Evolutionary conservation across 495 filamentous ascomycete genomes (phyloP).

Genomic region (Recurvomyces mirabilis): DNA sequence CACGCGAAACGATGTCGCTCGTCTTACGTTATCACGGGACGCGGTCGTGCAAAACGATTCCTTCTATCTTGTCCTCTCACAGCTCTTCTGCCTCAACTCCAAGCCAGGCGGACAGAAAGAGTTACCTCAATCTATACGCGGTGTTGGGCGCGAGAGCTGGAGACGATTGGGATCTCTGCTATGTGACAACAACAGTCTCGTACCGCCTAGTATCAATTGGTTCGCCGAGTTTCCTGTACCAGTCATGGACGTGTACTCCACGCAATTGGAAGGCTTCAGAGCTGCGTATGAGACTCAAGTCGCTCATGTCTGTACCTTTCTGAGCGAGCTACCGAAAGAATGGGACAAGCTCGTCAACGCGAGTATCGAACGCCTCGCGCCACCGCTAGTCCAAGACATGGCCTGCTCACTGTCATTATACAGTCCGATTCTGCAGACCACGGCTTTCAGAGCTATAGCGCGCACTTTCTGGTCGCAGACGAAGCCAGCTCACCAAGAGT

Average conservation of each 20-base stretch:
- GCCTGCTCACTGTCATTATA: background rate
- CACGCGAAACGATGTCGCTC: too few relatives aligned
- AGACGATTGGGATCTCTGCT: constrained; percentile 7
- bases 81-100: constrained; percentile 12
- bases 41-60: constrained; percentile 12
- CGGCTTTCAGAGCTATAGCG: constrained; percentile 11
- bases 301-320: constrained; percentile 1
- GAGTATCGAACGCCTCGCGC: constrained; percentile 5
- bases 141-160: background rate
- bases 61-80: constrained; percentile 21
- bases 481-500: background rate
- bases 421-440: constrained; percentile 12
- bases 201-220: background rate
- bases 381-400: constrained; percentile 15
- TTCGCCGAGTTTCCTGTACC: constrained; percentile 11
- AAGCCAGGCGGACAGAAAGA: too few relatives aligned
- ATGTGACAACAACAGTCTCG: constrained; percentile 6
- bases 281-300: constrained; percentile 6
- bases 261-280: background rate
- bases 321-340: constrained; percentile 3
- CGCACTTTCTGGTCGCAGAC: background rate
- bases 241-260: constrained; percentile 5
- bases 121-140: background rate
- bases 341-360: constrained; percentile 3
- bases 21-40: too few relatives aligned